phyloP scores from a whole-genome alignment of 2,329 filamentous ascomycete genomes.

The Penicillium frequentans region DNA sequence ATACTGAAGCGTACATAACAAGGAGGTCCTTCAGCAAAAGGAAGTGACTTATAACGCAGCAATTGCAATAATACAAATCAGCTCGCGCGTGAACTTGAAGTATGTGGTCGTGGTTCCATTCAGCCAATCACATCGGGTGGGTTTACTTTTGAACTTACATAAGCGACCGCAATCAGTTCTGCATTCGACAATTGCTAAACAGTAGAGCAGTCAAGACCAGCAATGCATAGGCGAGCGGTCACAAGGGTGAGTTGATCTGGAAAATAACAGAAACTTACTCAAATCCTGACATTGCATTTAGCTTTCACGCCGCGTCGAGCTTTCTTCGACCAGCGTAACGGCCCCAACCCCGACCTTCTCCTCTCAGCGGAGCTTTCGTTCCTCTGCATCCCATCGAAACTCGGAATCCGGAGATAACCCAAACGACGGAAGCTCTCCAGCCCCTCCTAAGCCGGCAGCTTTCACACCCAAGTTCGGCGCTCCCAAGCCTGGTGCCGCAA shows the following conservation, averaged over 20 bases:
- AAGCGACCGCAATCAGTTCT: not conserved
- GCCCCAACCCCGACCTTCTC: conserved; percentile 16
- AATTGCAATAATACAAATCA: not conserved
- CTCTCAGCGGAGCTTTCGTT: conserved; percentile 36
- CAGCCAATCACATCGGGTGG: not conserved
- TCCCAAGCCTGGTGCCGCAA: not conserved
- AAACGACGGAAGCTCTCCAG: conserved; percentile 16
- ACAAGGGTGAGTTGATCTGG: conserved; percentile 26
- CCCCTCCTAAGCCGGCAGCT: conserved; percentile 8
- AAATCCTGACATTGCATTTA: conserved; percentile 12
- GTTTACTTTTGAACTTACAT: not conserved
- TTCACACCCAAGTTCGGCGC: conserved; percentile 19
- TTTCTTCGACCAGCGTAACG: conserved; percentile 33
- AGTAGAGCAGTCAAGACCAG: conserved; percentile 18
- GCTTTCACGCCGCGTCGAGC: conserved; percentile 42
- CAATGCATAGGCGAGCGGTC: conserved; percentile 37
- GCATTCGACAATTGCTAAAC: conserved; percentile 4
- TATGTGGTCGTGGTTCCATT: not conserved
- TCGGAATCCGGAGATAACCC: conserved; percentile 25
- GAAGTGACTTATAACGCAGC: not conserved
- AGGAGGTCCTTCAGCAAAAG: fast-evolving
- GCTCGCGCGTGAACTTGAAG: not conserved
- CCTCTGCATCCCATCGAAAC: conserved; percentile 26
- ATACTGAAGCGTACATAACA: no score
- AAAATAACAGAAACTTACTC: not conserved